phyloP scores from a whole-genome alignment of 306 rosid species.

The Vigna radiata region DNA sequence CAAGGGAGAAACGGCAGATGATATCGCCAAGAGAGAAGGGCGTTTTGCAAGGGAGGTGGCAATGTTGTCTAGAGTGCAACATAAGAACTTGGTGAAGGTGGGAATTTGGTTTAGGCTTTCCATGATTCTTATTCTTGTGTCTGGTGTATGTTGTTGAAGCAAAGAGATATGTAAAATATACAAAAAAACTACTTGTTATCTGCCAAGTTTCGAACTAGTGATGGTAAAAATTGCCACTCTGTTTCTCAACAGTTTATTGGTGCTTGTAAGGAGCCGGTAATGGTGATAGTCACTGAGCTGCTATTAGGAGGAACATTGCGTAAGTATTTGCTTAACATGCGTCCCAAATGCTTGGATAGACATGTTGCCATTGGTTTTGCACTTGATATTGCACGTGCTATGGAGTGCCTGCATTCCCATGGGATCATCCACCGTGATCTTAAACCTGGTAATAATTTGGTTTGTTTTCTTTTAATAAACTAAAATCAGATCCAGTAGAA shows the following conservation, averaged over 20 bases:
- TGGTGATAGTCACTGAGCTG: slow-evolving; percentile 96
- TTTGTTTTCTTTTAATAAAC: slow-evolving; percentile 29
- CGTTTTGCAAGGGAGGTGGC: slow-evolving; percentile 93
- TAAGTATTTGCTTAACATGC: slow-evolving; percentile 77
- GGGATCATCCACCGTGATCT: slow-evolving; percentile 97
- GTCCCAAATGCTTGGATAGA: slow-evolving; percentile 86
- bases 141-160: slow-evolving; percentile 31
- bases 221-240: slow-evolving; percentile 43
- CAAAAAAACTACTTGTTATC: slow-evolving; percentile 35
- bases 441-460: slow-evolving; percentile 77
- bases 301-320: slow-evolving; percentile 87
- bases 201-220: slow-evolving; percentile 41
- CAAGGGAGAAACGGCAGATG: slow-evolving; percentile 83
- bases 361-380: slow-evolving; percentile 83
- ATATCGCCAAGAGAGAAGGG: slow-evolving; percentile 72
- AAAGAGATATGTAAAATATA: slow-evolving; percentile 8
- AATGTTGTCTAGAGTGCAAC: slow-evolving; percentile 91
- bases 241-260: slow-evolving; percentile 78
- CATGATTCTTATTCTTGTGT: slow-evolving; percentile 34
- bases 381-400: slow-evolving; percentile 91
- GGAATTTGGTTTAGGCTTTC: slow-evolving; percentile 45
- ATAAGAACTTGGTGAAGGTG: slow-evolving; percentile 92
- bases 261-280: slow-evolving; percentile 93
- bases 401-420: slow-evolving; percentile 94
- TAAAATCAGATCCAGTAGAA: slow-evolving; percentile 2